Evolutionary conservation across 306 rosid species (phyloP), one percentile per base, ranked within the genome.

Genomic region (Carpinus fangiana): DNA sequence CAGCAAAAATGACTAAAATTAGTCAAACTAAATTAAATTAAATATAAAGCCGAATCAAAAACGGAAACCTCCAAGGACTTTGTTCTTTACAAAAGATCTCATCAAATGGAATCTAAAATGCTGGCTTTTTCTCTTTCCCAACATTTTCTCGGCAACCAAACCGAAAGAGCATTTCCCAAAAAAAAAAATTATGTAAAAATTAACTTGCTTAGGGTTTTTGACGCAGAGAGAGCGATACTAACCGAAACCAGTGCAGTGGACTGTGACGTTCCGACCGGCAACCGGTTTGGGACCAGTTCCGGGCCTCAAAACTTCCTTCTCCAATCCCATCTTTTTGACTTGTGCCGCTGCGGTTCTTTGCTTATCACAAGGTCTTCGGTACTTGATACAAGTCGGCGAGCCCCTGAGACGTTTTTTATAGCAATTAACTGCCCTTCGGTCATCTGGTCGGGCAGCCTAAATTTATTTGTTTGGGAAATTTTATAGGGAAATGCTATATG

Each of bases 181-280:
- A 64, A 20, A 64, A 20, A 3, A 9, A 51, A 53, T 51, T 12
- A 79, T 34, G n/a, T 28, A 20, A n/a, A 18, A 6, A 38, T 5
- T 12, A 21, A 21, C 41, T 0, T 4, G 10, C 8, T 8, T n/a
- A 18, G 16, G 72, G 0, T 31, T 17, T 38, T 28, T 5, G 3
- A 48, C 14, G 11, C 46, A 69, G 52, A 45, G 78, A 46, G 21
- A 74, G 41, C 53, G 65, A 28, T 23, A 51, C 90, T 14, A 38
- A 94, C 98, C 98, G 54, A 12, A 94, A 73, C 98, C 98, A 70
- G 97, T 94, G 92, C 98, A 94, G 88, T 94, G 97, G 71, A 94
- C 95, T 20, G 98, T 94, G 67, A 92, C 97, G 79, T 69, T 89
- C 70, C 90, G 98, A 74, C 98, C 98, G 21, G 85, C 76, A 2